These are phyloP conservation scores for Corymbia citriodora DNA, from an alignment of 441 rosid species.

Conservation along the genomic window DNA sequence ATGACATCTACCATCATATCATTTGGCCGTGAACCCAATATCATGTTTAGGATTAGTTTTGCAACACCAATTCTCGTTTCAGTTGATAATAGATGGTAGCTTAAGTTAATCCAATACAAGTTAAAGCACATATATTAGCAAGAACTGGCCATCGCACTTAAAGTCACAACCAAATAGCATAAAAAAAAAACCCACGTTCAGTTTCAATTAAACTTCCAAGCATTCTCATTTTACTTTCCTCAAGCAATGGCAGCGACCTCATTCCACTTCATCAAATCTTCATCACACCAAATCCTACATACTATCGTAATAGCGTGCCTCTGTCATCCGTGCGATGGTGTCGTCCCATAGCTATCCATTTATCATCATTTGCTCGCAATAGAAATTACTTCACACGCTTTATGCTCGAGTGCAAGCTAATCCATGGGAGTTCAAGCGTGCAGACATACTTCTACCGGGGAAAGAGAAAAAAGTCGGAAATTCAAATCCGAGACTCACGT, in stretches of 20 bases:
- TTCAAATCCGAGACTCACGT: constrained; percentile 32
- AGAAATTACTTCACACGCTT: neutral
- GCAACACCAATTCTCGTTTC: neutral
- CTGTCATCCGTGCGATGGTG: neutral
- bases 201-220: neutral
- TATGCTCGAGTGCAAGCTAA: neutral
- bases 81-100: neutral
- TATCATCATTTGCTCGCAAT: neutral
- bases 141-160: neutral
- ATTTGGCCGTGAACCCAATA: neutral
- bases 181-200: neutral
- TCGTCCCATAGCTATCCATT: too few species aligned
- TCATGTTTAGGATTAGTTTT: neutral
- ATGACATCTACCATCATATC: neutral
- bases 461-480: neutral
- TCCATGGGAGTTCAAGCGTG: neutral
- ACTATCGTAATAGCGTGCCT: neutral
- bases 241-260: neutral
- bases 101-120: neutral
- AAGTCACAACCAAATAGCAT: neutral
- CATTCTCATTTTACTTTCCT: neutral
- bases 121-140: neutral
- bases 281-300: neutral
- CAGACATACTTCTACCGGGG: neutral
- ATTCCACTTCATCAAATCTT: neutral